phyloP scores from a whole-genome alignment of 306 rosid genomes.

The Lathyrus sativus region DNA sequence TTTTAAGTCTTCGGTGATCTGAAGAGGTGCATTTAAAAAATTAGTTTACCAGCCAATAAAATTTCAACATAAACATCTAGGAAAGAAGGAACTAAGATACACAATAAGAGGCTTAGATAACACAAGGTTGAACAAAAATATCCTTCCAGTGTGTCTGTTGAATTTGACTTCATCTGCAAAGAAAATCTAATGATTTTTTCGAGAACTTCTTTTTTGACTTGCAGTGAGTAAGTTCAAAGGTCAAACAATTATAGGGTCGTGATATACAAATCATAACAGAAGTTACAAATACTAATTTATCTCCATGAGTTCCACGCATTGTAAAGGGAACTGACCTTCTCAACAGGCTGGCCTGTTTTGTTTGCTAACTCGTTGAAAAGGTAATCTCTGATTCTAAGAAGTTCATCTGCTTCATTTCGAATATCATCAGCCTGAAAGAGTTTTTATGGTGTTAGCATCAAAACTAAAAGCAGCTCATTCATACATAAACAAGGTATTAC shows the following conservation, averaged over 20 bases:
- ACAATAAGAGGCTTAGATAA: slow-evolving; percentile 14
- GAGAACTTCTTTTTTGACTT: background rate
- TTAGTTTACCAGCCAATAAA: slow-evolving; percentile 29
- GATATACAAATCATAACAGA: slow-evolving; percentile 9
- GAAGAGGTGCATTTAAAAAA: slow-evolving; percentile 40
- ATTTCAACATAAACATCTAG: slow-evolving; percentile 13
- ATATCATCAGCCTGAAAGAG: slow-evolving; percentile 82
- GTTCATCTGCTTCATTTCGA: slow-evolving; percentile 85
- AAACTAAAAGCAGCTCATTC: slow-evolving; percentile 27
- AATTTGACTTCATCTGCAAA: slow-evolving; percentile 11
- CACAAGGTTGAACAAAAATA: slow-evolving; percentile 1
- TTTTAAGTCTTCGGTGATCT: slow-evolving; percentile 71
- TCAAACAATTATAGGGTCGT: background rate
- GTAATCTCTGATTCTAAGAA: slow-evolving; percentile 81
- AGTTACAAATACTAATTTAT: slow-evolving; percentile 18
- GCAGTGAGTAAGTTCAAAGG: slow-evolving; percentile 1
- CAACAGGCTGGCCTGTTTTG: slow-evolving; percentile 87
- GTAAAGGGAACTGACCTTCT: slow-evolving; percentile 63
- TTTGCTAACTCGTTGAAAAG: slow-evolving; percentile 67
- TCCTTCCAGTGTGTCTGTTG: slow-evolving; percentile 11
- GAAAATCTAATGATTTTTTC: slow-evolving; percentile 33
- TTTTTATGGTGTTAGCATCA: slow-evolving; percentile 36
- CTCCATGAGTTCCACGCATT: slow-evolving; percentile 27
- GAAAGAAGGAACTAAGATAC: slow-evolving; percentile 17
- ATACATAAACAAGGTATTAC: slow-evolving; percentile 4